phyloP scores from a whole-genome alignment of 2,329 filamentous ascomycete genomes.

The Penicillium brasilianum region DNA sequence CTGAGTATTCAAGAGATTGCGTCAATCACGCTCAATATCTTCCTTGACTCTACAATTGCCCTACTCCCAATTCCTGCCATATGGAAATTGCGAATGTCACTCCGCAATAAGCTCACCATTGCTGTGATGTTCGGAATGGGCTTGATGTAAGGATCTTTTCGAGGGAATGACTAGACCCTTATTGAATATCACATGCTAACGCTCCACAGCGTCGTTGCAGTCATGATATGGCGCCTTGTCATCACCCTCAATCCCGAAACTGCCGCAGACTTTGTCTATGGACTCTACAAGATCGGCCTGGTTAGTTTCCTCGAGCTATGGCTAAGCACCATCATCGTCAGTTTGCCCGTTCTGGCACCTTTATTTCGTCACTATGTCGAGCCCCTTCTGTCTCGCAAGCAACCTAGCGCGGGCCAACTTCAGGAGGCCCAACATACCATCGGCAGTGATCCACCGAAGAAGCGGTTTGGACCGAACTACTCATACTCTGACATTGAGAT shows the following conservation, averaged over 20 bases:
- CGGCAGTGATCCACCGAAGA: constrained; percentile 12
- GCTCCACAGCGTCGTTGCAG: constrained; percentile 10
- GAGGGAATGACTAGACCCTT: no score
- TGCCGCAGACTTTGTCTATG: constrained; percentile 11
- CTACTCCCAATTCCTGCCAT: constrained; percentile 17
- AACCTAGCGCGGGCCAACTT: constrained; percentile 8
- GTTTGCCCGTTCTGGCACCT: constrained; percentile 14
- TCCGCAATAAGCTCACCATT: constrained; percentile 20
- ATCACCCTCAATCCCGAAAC: constrained; percentile 14
- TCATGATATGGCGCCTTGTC: constrained; percentile 18
- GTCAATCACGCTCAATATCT: constrained; percentile 18
- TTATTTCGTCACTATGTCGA: constrained; percentile 18
- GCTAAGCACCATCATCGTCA: constrained; percentile 21
- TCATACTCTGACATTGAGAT: constrained; percentile 10
- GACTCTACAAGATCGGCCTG: constrained; percentile 15
- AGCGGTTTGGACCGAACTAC: background rate
- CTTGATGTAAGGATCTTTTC: constrained; percentile 6
- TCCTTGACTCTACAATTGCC: constrained; percentile 19
- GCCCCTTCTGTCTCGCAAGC: constrained; percentile 11
- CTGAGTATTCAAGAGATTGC: constrained; percentile 15
- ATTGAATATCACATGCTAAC: background rate
- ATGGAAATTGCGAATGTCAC: constrained; percentile 19
- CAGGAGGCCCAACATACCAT: constrained; percentile 17
- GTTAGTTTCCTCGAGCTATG: constrained; percentile 19
- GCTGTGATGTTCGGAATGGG: constrained; percentile 20